Percentiles rank a stretch among this genome's conserved stretches.
Conservation (phyloP, 2,329 filamentous ascomycete genomes). For the Phaeoacremonium minimum region DNA sequence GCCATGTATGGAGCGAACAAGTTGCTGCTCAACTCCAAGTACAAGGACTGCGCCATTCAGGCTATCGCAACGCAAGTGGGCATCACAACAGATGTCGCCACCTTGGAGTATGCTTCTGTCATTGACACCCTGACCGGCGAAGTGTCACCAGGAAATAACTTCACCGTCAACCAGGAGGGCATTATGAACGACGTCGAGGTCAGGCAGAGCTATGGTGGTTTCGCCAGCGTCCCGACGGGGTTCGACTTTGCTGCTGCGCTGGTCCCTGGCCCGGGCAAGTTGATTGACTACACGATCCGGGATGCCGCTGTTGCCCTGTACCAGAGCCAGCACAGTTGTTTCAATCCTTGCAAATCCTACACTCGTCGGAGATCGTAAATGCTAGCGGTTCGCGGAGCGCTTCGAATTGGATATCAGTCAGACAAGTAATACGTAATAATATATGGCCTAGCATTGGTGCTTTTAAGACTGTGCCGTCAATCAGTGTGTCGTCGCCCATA, state of each 20-base stretch:
- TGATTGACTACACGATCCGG: slow-evolving; percentile 21
- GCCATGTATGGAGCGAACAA: slow-evolving; percentile 21
- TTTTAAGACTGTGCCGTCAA: no score
- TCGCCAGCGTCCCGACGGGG: slow-evolving; percentile 11
- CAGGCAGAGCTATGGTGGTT: slow-evolving; percentile 18
- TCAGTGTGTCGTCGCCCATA: no score
- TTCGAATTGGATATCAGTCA: no score
- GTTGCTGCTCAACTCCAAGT: slow-evolving; percentile 13
- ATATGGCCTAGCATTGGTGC: no score
- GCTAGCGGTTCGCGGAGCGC: no score
- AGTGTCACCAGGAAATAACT: slow-evolving; percentile 14
- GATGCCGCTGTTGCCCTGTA: slow-evolving; percentile 14
- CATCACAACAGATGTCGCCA: slow-evolving; percentile 13
- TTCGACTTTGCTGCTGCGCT: slow-evolving; percentile 20
- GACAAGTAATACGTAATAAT: no score
- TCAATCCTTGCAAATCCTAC: no score
- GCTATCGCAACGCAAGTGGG: slow-evolving; percentile 18
- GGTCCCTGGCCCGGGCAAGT: slow-evolving; percentile 16
- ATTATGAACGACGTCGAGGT: slow-evolving; percentile 21
- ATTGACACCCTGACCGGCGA: slow-evolving; percentile 17
- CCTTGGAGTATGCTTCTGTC: slow-evolving; percentile 17
- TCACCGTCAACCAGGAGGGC: slow-evolving; percentile 18
- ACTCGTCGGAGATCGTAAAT: no score
- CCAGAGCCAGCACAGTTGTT: no score
- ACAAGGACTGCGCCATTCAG: slow-evolving; percentile 12